Base-by-base conservation (phyloP, 495 filamentous ascomycete species). In the Talaromyces proteolyticus region DNA sequence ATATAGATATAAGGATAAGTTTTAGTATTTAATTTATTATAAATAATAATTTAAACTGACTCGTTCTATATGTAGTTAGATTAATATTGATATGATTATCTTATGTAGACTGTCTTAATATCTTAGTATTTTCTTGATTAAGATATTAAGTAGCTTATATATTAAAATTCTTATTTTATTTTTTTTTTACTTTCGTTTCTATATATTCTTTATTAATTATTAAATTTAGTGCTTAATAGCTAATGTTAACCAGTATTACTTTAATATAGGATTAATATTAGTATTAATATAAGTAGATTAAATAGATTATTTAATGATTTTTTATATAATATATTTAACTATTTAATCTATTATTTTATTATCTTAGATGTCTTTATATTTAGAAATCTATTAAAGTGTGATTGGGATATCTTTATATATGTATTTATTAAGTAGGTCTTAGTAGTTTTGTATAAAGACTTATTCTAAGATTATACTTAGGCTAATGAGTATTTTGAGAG, bases 21-120 rank as follows among this genome's bases (percentile, higher is more conserved):
- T 55, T 19, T 55, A 44, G 41, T 55, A 57, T 39, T 62, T 57
- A 40, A 69, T 67, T 12, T 16, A 12, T 34, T 60, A 47, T 22
- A 70, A 62, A 46, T 66, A 70, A 6, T 51, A 52, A 3, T 44
- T 53, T 26, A 69, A 53, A 50, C 51, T 52, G 16, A 68, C 63
- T 55, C 61, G 61, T 36, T 54, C 57, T 25, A 57, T 67, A 18
- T 59, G 60, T 25, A 68, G 52, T 51, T 68, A 56, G 25, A 54
- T 64, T 20, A 67, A 51, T 24, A 57, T 44, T 1, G 59, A 64
- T 48, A 57, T 65, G 18, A 62, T 62, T 41, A 53, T 57, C 38
- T 57, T 57, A 1, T 39, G 47, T 19, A 60, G 26, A 10, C 26
- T 47, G 5, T 42, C 42, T 41, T 38, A 57, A 22, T 57, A 49